Evolutionary conservation across 2,329 filamentous ascomycete genomes (phyloP).

Genomic region (Alternaria sp.): DNA sequence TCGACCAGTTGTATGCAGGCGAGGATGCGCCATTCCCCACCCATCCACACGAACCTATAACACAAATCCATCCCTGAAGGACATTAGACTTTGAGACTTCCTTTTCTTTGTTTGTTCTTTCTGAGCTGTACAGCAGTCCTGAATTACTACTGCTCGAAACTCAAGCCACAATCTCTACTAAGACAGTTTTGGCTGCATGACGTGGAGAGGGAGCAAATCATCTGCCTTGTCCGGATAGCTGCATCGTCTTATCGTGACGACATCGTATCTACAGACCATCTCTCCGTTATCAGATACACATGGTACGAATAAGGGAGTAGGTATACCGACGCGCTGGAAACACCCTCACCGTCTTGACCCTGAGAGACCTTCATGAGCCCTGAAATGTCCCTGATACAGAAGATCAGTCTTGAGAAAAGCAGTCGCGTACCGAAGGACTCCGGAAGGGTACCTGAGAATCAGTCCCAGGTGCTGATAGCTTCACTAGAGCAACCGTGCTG

Average conservation of each 20-base stretch:
- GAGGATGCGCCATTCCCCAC: constrained; percentile 1
- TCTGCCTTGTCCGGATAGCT: neutral
- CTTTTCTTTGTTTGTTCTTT: constrained; percentile 6
- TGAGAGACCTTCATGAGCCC: constrained; percentile 1
- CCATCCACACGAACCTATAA: constrained; percentile 1
- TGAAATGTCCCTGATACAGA: neutral
- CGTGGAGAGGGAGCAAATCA: constrained; percentile 1
- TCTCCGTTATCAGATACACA: neutral
- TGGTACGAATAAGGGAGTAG: neutral
- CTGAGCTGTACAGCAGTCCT: neutral
- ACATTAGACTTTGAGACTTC: neutral
- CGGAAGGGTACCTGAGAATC: neutral
- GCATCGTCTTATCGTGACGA: neutral
- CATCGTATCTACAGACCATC: neutral
- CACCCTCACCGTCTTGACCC: neutral
- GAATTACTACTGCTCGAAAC: constrained; percentile 1
- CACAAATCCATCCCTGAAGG: constrained; percentile 2
- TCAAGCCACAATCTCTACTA: constrained; percentile 3
- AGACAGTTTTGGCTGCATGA: neutral
- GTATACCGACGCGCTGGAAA: neutral
- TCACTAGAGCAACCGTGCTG: neutral
- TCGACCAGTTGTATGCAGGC: neutral
- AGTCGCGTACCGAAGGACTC: neutral
- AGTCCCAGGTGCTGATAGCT: constrained; percentile 2
- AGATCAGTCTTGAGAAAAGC: constrained; percentile 7